A percentile compares a stretch with the other conserved stretches of the same genome.
Evolutionary conservation across 2,329 filamentous ascomycete species (phyloP).

Genomic region (Chaetomiaceae sp.): DNA sequence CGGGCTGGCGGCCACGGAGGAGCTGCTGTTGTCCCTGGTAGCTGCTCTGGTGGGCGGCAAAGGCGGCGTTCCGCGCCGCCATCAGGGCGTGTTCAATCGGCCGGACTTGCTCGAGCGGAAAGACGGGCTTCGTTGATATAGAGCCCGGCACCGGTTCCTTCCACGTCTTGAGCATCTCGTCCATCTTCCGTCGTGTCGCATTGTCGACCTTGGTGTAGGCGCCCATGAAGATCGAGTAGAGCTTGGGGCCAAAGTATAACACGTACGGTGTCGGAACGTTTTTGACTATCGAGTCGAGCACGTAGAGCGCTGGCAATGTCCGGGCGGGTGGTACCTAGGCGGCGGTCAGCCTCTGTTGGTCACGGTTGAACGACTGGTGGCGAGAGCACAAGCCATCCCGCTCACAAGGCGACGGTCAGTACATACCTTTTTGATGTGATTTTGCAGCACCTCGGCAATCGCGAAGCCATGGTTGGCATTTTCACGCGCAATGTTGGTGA

Average conservation of each 20-base stretch:
- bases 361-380: neutral
- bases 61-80: conserved; percentile 61
- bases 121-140: conserved; percentile 86
- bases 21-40: conserved; percentile 51
- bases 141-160: conserved; percentile 94
- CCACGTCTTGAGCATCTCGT: conserved; percentile 97
- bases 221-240: conserved; percentile 95
- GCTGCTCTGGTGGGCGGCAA: conserved; percentile 53
- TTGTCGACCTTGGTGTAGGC: conserved; percentile 86
- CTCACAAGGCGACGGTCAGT: no score
- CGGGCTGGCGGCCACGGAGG: conserved; percentile 42
- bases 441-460: conserved; percentile 83
- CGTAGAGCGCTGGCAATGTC: conserved; percentile 93
- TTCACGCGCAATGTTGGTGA: conserved; percentile 96
- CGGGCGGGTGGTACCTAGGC: conserved; percentile 74
- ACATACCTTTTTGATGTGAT: conserved; percentile 92
- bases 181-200: conserved; percentile 79
- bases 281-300: conserved; percentile 96
- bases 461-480: conserved; percentile 93
- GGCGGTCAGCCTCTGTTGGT: conserved; percentile 20
- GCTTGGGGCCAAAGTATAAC: conserved; percentile 82
- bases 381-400: no score
- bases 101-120: conserved; percentile 76
- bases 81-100: conserved; percentile 92
- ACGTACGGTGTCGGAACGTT: conserved; percentile 98